These are phyloP conservation scores for Eimeria tenella DNA, from an alignment of 169 alveolate species.

Conservation along the genomic window DNA sequence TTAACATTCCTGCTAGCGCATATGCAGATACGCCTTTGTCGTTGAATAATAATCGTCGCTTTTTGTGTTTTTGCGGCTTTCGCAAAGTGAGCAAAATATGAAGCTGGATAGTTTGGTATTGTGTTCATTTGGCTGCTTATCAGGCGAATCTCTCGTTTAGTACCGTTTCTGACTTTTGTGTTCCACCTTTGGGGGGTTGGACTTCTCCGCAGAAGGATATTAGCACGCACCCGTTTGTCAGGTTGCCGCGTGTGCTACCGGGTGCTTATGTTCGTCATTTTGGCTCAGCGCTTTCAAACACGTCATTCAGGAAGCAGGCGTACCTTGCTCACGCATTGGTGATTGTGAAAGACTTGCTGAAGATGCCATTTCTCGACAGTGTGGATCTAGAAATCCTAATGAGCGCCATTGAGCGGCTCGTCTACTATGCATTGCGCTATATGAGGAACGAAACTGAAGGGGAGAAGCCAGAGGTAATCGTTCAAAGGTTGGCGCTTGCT, in stretches of 20 bases:
- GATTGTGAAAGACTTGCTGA: constrained; percentile 8
- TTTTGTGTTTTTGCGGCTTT: not conserved
- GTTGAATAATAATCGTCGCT: too few species aligned
- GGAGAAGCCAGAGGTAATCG: not conserved
- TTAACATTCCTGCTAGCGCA: too few species aligned
- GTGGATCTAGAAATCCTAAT: not conserved
- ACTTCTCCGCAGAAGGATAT: not conserved
- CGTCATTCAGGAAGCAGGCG: not conserved
- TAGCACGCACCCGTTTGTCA: constrained; percentile 6
- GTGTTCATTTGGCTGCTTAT: not conserved
- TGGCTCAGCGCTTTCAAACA: not conserved
- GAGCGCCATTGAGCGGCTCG: not conserved
- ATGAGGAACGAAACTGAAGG: not conserved
- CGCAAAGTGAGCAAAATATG: not conserved
- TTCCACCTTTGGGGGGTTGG: not conserved
- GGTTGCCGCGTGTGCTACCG: not conserved
- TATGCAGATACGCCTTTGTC: too few species aligned
- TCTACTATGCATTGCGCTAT: not conserved
- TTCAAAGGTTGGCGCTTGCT: not conserved
- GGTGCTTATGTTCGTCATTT: not conserved
- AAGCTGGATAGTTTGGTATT: not conserved
- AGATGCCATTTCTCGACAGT: not conserved
- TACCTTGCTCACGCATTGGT: not conserved
- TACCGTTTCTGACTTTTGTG: too few species aligned
- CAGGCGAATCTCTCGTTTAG: not conserved